Percentiles rank a stretch among this genome's conserved stretches.
phyloP scores from a whole-genome alignment of 345 rosid species.

The Trapa incisa region DNA sequence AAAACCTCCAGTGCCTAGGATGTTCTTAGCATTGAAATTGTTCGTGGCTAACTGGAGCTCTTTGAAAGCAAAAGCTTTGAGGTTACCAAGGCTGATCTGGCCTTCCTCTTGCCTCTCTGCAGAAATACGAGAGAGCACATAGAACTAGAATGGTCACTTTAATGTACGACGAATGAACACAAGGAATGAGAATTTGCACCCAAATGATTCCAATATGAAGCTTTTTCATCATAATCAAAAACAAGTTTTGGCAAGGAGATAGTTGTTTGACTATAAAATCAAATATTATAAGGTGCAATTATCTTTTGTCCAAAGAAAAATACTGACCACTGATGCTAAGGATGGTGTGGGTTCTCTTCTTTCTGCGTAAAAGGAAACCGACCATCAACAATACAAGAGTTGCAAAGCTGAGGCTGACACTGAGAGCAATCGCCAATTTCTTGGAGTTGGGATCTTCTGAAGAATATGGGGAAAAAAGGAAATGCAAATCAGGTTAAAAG shows the following conservation, averaged over 20 bases:
- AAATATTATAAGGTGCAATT: neutral
- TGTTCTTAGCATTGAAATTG: constrained; percentile 65
- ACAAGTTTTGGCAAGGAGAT: neutral
- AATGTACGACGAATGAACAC: neutral
- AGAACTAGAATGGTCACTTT: neutral
- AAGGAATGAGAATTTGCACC: no score
- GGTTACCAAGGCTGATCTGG: constrained; percentile 59
- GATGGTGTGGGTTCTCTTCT: constrained; percentile 26
- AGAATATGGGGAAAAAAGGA: constrained; percentile 2
- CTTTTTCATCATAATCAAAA: neutral
- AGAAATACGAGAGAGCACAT: constrained; percentile 1
- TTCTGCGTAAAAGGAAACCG: constrained; percentile 43
- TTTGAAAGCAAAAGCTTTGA: constrained; percentile 65
- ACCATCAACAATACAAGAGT: constrained; percentile 32
- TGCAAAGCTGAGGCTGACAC: constrained; percentile 47
- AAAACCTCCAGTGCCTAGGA: constrained; percentile 88
- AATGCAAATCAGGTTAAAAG: neutral
- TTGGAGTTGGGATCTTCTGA: constrained; percentile 43
- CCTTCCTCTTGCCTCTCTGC: constrained; percentile 71
- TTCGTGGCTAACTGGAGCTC: constrained; percentile 74
- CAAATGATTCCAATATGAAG: no score
- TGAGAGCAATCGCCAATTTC: constrained; percentile 58
- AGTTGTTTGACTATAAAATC: neutral
- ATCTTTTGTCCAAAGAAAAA: neutral
- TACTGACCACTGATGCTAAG: constrained; percentile 46